Evolutionary conservation across 2,329 filamentous ascomycete species (phyloP).

Genomic region (Xylaria sp.): DNA sequence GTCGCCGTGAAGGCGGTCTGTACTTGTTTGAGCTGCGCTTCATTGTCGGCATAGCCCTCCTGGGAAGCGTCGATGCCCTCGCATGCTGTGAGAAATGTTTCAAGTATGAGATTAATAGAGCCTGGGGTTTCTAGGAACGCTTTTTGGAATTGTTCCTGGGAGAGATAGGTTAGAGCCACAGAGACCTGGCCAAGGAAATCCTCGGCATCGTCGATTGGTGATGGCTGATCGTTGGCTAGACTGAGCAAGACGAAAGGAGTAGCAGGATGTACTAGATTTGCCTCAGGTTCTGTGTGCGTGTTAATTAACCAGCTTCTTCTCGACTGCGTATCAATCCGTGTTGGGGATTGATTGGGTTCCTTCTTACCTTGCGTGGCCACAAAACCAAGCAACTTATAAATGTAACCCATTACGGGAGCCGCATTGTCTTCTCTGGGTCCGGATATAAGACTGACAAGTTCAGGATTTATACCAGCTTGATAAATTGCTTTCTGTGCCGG

Average conservation of each 20-base stretch:
- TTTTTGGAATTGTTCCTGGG: slow-evolving; percentile 63
- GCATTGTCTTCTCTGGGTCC: slow-evolving; percentile 57
- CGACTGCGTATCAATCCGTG: not conserved
- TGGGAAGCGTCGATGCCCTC: slow-evolving; percentile 54
- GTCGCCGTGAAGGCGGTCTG: slow-evolving; percentile 62
- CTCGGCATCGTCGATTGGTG: slow-evolving; percentile 63
- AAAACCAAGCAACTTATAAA: slow-evolving; percentile 68
- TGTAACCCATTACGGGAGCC: slow-evolving; percentile 60
- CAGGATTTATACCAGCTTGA: slow-evolving; percentile 60
- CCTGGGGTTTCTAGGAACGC: slow-evolving; percentile 56
- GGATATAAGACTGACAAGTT: slow-evolving; percentile 62
- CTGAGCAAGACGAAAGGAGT: slow-evolving; percentile 63
- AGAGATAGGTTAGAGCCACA: slow-evolving; percentile 66
- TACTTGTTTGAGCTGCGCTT: slow-evolving; percentile 60
- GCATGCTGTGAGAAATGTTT: slow-evolving; percentile 61
- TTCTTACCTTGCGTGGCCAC: slow-evolving; percentile 61
- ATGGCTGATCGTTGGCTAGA: slow-evolving; percentile 57
- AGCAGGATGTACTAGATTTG: slow-evolving; percentile 55
- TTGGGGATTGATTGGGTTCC: not conserved
- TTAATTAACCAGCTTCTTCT: slow-evolving; percentile 36
- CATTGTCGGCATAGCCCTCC: slow-evolving; percentile 60
- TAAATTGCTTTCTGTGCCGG: slow-evolving; percentile 68
- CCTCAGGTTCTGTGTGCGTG: slow-evolving; percentile 57
- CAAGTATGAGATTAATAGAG: slow-evolving; percentile 58
- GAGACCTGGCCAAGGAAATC: slow-evolving; percentile 65